Evolutionary conservation across 768 basidiomycete genomes (phyloP).

Genomic region (Gautieria morchelliformis): DNA sequence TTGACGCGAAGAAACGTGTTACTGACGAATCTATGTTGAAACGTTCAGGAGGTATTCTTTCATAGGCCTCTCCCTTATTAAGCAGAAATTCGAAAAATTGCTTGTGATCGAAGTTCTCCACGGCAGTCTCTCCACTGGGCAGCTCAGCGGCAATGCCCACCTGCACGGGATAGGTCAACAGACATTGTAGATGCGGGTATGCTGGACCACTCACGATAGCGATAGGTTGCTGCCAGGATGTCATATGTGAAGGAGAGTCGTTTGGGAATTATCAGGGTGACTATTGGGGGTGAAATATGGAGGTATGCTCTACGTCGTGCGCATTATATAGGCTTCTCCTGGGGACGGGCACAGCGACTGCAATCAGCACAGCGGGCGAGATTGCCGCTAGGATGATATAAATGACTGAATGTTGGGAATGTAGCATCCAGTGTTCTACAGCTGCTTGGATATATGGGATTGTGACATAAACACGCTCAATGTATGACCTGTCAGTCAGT

Average conservation of each 20-base stretch:
- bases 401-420: neutral
- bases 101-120: slow-evolving; percentile 10
- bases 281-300: neutral
- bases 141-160: slow-evolving; percentile 12
- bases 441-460: no score
- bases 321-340: neutral
- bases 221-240: neutral
- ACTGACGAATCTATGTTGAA: slow-evolving; percentile 11
- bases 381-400: neutral
- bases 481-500: no score
- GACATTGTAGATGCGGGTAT: neutral
- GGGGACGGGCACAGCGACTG: neutral
- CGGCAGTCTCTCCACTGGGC: neutral
- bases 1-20: neutral
- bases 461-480: no score
- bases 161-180: neutral
- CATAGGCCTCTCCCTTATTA: slow-evolving; percentile 10
- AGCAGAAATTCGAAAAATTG: slow-evolving; percentile 10
- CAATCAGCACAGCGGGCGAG: neutral
- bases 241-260: neutral
- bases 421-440: neutral
- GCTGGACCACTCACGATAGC: slow-evolving; percentile 1
- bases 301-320: neutral
- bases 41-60: slow-evolving; percentile 9
- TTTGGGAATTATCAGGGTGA: neutral